Conservation (phyloP, 208 protist species). For the Wallacemonas rigidus region DNA sequence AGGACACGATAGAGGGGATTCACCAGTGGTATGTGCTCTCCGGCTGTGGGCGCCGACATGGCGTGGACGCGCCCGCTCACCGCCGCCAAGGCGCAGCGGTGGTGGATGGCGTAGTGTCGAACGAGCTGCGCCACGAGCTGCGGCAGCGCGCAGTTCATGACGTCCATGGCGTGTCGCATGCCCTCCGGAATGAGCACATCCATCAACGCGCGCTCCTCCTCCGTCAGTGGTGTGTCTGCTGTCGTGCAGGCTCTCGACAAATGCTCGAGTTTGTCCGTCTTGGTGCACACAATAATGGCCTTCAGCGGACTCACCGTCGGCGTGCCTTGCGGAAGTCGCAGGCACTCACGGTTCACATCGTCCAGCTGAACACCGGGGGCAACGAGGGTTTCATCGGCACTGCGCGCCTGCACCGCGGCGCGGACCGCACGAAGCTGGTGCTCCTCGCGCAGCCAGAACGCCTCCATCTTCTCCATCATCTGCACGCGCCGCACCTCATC, state of each 20-base stretch:
- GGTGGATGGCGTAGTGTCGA: conserved; percentile 69
- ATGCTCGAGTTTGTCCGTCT: conserved; percentile 64
- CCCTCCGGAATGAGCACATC: conserved; percentile 24
- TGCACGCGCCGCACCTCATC: conserved; percentile 76
- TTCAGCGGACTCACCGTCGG: conserved; percentile 45
- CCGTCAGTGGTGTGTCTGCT: conserved; percentile 20
- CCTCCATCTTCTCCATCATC: conserved; percentile 60
- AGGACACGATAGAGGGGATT: conserved; percentile 75
- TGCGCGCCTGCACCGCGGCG: conserved; percentile 25
- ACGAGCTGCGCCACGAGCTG: conserved; percentile 70
- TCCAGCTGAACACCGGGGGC: conserved; percentile 29
- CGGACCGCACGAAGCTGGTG: conserved; percentile 26
- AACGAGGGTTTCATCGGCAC: conserved; percentile 18
- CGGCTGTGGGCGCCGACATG: conserved; percentile 31
- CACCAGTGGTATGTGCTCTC: conserved; percentile 43
- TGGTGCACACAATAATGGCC: conserved; percentile 75
- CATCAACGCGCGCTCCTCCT: conserved; percentile 37
- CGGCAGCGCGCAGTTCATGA: conserved; percentile 48
- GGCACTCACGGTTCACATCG: conserved; percentile 30
- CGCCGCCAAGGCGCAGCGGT: conserved; percentile 54
- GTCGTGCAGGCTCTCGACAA: conserved; percentile 34
- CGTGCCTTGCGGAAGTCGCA: conserved; percentile 30
- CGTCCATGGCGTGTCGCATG: conserved; percentile 36
- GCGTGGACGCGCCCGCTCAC: conserved; percentile 67
- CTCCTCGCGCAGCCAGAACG: conserved; percentile 65